Conservation (phyloP, 2,329 filamentous ascomycete genomes). For the Aspergillus fumigatus region DNA sequence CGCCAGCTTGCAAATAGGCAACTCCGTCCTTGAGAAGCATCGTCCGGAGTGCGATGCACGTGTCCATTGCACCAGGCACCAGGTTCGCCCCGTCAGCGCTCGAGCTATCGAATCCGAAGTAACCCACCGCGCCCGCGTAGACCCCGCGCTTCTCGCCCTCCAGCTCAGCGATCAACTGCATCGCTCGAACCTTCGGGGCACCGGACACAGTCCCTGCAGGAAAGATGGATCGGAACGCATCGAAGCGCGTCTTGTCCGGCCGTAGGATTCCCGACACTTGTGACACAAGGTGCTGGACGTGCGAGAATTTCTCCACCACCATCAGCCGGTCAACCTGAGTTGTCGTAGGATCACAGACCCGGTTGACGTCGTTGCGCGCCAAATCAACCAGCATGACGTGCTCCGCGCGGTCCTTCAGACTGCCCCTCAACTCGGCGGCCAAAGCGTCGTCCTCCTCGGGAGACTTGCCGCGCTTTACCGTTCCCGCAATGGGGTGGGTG, state of each 20-base stretch:
- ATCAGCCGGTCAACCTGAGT: slow-evolving; percentile 91
- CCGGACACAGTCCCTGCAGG: slow-evolving; percentile 94
- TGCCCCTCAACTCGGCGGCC: slow-evolving; percentile 70
- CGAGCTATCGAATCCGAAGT: slow-evolving; percentile 82
- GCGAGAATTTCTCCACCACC: slow-evolving; percentile 90
- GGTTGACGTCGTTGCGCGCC: slow-evolving; percentile 93
- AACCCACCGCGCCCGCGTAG: slow-evolving; percentile 93
- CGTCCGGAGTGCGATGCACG: slow-evolving; percentile 74
- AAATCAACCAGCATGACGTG: slow-evolving; percentile 98
- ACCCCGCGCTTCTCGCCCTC: slow-evolving; percentile 92
- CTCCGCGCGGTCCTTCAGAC: slow-evolving; percentile 86
- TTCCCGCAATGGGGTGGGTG: slow-evolving; percentile 95
- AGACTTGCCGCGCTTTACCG: slow-evolving; percentile 79
- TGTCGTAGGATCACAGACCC: slow-evolving; percentile 84
- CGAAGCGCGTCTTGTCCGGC: slow-evolving; percentile 79
- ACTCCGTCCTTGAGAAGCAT: slow-evolving; percentile 92
- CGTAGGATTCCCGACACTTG: slow-evolving; percentile 91
- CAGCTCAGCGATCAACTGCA: slow-evolving; percentile 94
- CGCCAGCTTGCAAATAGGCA: slow-evolving; percentile 81
- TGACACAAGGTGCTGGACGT: slow-evolving; percentile 94
- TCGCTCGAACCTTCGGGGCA: slow-evolving; percentile 91
- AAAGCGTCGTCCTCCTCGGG: slow-evolving; percentile 76
- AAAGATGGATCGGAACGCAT: slow-evolving; percentile 94
- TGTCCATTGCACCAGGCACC: slow-evolving; percentile 85
- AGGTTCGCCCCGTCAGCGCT: slow-evolving; percentile 57